A percentile compares a stretch with the other conserved stretches of the same genome.
Evolutionary conservation across 1,284 basidiomycete species (phyloP).

Genomic region (Sporisorium sorghi): DNA sequence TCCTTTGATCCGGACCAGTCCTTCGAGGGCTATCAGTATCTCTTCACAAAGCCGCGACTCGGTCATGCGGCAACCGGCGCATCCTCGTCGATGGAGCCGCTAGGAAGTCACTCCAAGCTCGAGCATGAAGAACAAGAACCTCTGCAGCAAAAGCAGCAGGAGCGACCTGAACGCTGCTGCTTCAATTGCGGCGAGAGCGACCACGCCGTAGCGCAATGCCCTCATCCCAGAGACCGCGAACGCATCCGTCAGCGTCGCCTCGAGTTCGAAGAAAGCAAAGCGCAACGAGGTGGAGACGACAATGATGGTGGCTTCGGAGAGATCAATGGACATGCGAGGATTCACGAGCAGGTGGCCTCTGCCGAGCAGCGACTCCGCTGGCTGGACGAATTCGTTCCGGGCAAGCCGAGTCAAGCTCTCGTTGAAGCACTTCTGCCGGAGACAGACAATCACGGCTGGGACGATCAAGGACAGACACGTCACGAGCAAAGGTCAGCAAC

Average conservation of each 20-base stretch:
- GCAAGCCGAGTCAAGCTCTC: constrained; percentile 19
- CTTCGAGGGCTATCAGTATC: constrained; percentile 28
- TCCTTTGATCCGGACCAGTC: constrained; percentile 42
- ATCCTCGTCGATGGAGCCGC: background rate
- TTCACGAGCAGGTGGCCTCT: constrained; percentile 35
- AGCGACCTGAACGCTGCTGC: constrained; percentile 11
- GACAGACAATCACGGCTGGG: background rate
- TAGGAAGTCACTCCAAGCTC: background rate
- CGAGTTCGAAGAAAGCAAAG: constrained; percentile 22
- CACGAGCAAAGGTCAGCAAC: background rate
- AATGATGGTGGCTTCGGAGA: constrained; percentile 3
- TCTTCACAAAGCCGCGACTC: constrained; percentile 12
- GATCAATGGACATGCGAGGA: constrained; percentile 19
- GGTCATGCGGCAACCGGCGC: background rate
- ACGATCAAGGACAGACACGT: too few species aligned
- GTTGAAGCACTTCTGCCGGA: constrained; percentile 18
- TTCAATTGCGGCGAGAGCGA: constrained; percentile 36
- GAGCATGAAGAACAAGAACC: background rate
- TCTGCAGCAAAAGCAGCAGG: background rate
- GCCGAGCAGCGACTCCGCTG: constrained; percentile 21
- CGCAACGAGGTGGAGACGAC: constrained; percentile 7
- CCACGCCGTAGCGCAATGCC: constrained; percentile 23
- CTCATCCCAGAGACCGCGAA: constrained; percentile 17
- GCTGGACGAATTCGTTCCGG: constrained; percentile 24
- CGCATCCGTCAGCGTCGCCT: constrained; percentile 27